Conservation (phyloP, 1,284 basidiomycete species). For the Trametes versicolor region DNA sequence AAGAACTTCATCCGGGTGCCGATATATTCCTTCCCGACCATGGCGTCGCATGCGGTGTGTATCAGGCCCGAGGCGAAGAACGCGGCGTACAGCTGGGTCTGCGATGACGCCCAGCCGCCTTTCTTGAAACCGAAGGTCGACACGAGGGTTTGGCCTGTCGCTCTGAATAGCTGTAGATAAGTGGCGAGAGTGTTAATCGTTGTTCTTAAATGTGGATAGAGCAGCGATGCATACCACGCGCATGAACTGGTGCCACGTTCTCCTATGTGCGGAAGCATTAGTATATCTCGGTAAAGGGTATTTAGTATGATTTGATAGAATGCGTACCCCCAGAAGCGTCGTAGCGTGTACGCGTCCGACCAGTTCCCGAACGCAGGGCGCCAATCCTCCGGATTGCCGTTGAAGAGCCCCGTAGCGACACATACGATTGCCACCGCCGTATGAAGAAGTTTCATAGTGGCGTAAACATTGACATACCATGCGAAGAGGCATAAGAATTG, state of each 20-base stretch:
- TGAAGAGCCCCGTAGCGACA: slow-evolving; percentile 39
- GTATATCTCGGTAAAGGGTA: neutral
- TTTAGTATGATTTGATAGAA: neutral
- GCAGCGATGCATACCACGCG: neutral
- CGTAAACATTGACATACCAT: slow-evolving; percentile 20
- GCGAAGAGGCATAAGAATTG: slow-evolving; percentile 16
- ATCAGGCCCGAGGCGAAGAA: slow-evolving; percentile 46
- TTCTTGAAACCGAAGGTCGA: slow-evolving; percentile 1
- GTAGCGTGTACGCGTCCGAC: slow-evolving; percentile 46
- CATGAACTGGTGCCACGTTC: slow-evolving; percentile 43
- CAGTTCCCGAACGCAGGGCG: slow-evolving; percentile 45
- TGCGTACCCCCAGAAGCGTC: slow-evolving; percentile 49
- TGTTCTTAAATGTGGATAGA: neutral
- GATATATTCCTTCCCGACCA: slow-evolving; percentile 2
- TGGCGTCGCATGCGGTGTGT: slow-evolving; percentile 36
- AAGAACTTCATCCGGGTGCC: slow-evolving; percentile 11
- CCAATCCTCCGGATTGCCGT: slow-evolving; percentile 42
- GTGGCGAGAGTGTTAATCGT: neutral
- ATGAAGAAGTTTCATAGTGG: slow-evolving; percentile 35
- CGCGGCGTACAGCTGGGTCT: slow-evolving; percentile 45
- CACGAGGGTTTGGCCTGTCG: neutral
- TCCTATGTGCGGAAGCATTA: slow-evolving; percentile 29
- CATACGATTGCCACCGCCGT: slow-evolving; percentile 29
- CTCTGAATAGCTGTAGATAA: slow-evolving; percentile 3
- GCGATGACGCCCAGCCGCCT: slow-evolving; percentile 40